Evolutionary conservation across 768 basidiomycete genomes (phyloP).

Genomic region (Lyophyllum decastes): DNA sequence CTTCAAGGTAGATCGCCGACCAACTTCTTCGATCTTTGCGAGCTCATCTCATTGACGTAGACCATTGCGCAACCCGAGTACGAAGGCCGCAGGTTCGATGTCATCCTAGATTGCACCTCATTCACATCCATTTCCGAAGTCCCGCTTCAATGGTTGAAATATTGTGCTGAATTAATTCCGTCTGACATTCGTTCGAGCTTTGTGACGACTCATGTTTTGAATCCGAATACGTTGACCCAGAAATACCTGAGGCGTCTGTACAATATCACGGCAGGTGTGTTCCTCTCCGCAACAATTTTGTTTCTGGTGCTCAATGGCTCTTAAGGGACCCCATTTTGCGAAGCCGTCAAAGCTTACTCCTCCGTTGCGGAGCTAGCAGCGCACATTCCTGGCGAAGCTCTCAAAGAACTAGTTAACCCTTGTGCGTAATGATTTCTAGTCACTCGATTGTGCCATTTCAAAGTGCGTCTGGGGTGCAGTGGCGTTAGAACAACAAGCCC

Average conservation of each 20-base stretch:
- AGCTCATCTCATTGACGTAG: constrained; percentile 30
- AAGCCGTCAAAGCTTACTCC: constrained; percentile 58
- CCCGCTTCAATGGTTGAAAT: constrained; percentile 81
- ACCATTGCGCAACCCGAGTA: constrained; percentile 51
- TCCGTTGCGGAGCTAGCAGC: constrained; percentile 63
- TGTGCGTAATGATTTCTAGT: constrained; percentile 39
- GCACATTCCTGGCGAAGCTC: constrained; percentile 49
- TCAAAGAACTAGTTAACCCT: constrained; percentile 52
- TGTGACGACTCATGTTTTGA: constrained; percentile 63
- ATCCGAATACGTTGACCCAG: constrained; percentile 70
- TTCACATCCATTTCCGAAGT: constrained; percentile 77
- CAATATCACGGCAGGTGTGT: constrained; percentile 61
- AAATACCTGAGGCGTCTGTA: constrained; percentile 77
- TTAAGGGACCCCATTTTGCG: constrained; percentile 55
- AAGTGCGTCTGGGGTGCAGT: constrained; percentile 35
- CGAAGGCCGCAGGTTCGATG: constrained; percentile 55
- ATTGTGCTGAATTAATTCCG: constrained; percentile 74
- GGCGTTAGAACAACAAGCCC: constrained; percentile 60
- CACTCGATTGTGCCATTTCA: constrained; percentile 3
- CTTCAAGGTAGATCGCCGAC: constrained; percentile 53
- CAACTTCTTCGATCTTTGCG: not conserved
- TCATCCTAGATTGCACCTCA: constrained; percentile 81
- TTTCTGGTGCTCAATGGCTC: not conserved
- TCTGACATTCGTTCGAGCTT: constrained; percentile 68
- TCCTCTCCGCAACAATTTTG: not conserved